Percentiles rank a stretch among this genome's conserved stretches.
phyloP scores from a whole-genome alignment of 768 basidiomycete species.

The Daedaleopsis nitida region DNA sequence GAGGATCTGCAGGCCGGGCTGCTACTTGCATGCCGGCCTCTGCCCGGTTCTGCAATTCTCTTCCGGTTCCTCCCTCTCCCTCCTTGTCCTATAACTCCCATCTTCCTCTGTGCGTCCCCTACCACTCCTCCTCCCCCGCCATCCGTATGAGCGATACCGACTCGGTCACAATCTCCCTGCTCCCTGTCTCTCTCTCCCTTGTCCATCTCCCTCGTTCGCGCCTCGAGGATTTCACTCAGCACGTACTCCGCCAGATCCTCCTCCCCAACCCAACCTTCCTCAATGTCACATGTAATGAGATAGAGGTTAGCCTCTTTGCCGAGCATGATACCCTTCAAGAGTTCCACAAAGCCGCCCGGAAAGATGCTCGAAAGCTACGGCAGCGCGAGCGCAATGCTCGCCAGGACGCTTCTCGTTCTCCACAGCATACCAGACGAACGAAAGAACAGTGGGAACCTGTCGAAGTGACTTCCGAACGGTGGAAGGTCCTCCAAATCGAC shows the following conservation, averaged over 20 bases:
- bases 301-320: conserved; percentile 77
- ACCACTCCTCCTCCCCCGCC: not conserved
- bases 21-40: conserved; percentile 3
- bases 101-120: not conserved
- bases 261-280: conserved; percentile 67
- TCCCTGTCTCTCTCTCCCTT: conserved; percentile 71
- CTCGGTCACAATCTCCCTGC: conserved; percentile 63
- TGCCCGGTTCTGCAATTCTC: conserved; percentile 5
- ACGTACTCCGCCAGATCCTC: conserved; percentile 69
- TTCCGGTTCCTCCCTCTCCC: conserved; percentile 1
- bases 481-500: conserved; percentile 82
- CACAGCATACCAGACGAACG: conserved; percentile 10
- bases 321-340: conserved; percentile 57
- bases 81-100: conserved; percentile 9
- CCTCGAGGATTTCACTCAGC: conserved; percentile 56
- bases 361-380: conserved; percentile 50
- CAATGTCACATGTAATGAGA: conserved; percentile 76
- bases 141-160: conserved; percentile 24
- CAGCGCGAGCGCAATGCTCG: conserved; percentile 28
- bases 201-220: conserved; percentile 76
- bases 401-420: conserved; percentile 6
- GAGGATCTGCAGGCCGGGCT: conserved; percentile 1
- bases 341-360: conserved; percentile 62
- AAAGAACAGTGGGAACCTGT: conserved; percentile 46
- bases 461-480: conserved; percentile 72